Evolutionary conservation across 345 rosid species (phyloP).

Genomic region (Populus davidiana): DNA sequence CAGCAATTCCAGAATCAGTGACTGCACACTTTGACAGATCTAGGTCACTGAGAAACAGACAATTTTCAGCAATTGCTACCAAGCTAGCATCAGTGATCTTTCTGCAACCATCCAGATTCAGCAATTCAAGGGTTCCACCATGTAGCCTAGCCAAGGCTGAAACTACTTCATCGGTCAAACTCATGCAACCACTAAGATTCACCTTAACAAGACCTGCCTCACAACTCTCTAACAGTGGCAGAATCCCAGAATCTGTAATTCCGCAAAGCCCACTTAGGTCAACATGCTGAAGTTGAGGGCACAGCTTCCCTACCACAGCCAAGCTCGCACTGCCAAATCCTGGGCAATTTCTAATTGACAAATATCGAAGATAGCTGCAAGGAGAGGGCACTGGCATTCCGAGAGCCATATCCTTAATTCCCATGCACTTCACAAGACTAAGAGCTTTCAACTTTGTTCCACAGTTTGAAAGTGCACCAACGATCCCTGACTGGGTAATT

Average conservation of each 20-base stretch:
- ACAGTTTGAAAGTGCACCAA: conserved; percentile 46
- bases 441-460: conserved; percentile 53
- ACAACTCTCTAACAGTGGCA: conserved; percentile 53
- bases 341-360: conserved; percentile 59
- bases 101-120: conserved; percentile 73
- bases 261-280: conserved; percentile 56
- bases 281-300: conserved; percentile 64
- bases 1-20: conserved; percentile 59
- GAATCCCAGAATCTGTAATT: conserved; percentile 57
- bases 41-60: conserved; percentile 69
- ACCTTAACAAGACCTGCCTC: conserved; percentile 71
- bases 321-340: conserved; percentile 61
- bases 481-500: conserved; percentile 46
- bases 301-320: conserved; percentile 53
- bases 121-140: conserved; percentile 66
- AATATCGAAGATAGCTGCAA: conserved; percentile 46
- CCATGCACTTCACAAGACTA: conserved; percentile 54
- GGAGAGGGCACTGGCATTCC: conserved; percentile 30
- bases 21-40: conserved; percentile 68
- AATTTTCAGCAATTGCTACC: conserved; percentile 60
- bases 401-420: conserved; percentile 47
- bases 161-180: conserved; percentile 61
- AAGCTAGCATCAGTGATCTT: conserved; percentile 62
- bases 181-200: conserved; percentile 67
- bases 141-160: conserved; percentile 54